Evolutionary conservation across 176 grass and related monocot species (phyloP).

Genomic region (Chloris gayana): DNA sequence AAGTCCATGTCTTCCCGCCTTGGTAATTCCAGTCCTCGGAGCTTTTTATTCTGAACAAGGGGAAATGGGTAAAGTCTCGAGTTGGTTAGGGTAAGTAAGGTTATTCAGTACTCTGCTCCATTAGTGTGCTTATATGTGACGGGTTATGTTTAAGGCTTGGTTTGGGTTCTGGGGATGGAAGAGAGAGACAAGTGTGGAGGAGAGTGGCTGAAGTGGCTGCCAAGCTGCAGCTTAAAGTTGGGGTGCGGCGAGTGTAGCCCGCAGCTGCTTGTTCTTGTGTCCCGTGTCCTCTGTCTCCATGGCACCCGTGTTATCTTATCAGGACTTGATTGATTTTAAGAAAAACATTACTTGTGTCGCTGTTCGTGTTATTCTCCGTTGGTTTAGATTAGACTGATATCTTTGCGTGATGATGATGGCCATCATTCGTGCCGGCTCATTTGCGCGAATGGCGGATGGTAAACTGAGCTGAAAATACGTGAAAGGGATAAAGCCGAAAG

Average conservation of each 20-base stretch:
- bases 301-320: slow-evolving; percentile 15
- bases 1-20: background rate
- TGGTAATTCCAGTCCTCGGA: background rate
- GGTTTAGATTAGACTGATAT: background rate
- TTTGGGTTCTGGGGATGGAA: background rate
- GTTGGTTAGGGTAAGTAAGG: slow-evolving; percentile 20
- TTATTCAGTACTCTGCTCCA: background rate
- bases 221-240: slow-evolving; percentile 31
- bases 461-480: background rate
- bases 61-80: background rate
- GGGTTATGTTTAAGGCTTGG: slow-evolving; percentile 25
- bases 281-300: slow-evolving; percentile 37
- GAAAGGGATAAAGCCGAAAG: slow-evolving; percentile 23
- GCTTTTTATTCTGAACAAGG: slow-evolving; percentile 3
- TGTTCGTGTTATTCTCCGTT: background rate
- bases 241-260: slow-evolving; percentile 51
- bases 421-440: slow-evolving; percentile 11
- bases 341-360: background rate
- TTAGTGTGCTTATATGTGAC: background rate
- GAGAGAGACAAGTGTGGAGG: background rate
- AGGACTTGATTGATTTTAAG: slow-evolving; percentile 18
- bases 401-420: background rate
- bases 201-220: slow-evolving; percentile 69
- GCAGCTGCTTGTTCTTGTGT: slow-evolving; percentile 49
- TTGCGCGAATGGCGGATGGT: slow-evolving; percentile 14